Conservation (phyloP, 495 filamentous ascomycete species). For the Neurospora terricola region DNA sequence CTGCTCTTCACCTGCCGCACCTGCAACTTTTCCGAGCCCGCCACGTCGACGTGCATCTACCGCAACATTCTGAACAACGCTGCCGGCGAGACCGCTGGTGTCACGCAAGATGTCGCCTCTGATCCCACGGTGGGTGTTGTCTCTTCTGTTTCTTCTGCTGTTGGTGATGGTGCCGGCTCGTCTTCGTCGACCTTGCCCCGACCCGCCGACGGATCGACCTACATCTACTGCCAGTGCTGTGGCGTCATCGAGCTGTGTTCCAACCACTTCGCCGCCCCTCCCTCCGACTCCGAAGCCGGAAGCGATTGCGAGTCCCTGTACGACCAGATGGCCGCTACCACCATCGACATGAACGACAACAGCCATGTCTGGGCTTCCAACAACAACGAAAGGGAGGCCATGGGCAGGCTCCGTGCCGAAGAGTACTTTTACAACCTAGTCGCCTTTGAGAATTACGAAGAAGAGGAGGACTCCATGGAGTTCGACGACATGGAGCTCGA, state of each 20-base stretch:
- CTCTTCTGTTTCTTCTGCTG: conserved; percentile 16
- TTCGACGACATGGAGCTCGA: background rate
- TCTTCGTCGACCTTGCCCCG: conserved; percentile 9
- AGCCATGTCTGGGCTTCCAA: background rate
- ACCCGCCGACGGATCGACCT: conserved; percentile 1
- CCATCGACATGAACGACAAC: background rate
- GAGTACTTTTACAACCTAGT: conserved; percentile 6
- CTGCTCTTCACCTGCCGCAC: conserved; percentile 65
- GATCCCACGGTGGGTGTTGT: conserved; percentile 88
- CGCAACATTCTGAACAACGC: conserved; percentile 82
- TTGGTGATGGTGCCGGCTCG: conserved; percentile 13
- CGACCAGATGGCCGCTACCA: background rate
- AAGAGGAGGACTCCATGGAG: background rate
- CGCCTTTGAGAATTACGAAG: conserved; percentile 4
- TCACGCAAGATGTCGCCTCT: conserved; percentile 88
- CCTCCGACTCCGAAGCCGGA: background rate
- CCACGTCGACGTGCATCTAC: conserved; percentile 80
- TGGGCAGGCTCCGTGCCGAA: background rate
- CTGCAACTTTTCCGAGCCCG: conserved; percentile 79
- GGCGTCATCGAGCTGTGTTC: conserved; percentile 8
- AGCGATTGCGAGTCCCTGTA: background rate
- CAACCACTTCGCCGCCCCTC: conserved; percentile 5
- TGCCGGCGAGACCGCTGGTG: conserved; percentile 90
- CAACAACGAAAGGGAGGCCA: background rate
- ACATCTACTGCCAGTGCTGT: conserved; percentile 12